phyloP scores from a whole-genome alignment of 169 alveolate species.

The Plasmodium gallinaceum region DNA sequence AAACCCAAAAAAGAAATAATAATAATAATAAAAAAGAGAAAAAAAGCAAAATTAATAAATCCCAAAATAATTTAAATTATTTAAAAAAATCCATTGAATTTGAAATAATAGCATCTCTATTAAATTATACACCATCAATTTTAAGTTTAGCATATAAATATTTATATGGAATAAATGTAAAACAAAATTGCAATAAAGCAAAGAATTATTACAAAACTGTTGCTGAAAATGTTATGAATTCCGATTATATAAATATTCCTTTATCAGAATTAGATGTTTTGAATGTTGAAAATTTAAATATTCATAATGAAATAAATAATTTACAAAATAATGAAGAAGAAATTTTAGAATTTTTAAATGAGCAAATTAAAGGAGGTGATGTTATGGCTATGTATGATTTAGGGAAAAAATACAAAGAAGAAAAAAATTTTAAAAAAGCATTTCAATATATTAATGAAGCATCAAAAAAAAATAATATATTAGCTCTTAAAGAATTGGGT shows the following conservation, averaged over 20 bases:
- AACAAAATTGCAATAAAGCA: slow-evolving; percentile 37
- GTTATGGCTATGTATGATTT: slow-evolving; percentile 76
- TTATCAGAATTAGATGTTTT: slow-evolving; percentile 53
- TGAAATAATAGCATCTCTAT: slow-evolving; percentile 24
- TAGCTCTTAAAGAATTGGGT: slow-evolving; percentile 65
- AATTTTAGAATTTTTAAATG: slow-evolving; percentile 60
- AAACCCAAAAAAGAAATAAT: neutral
- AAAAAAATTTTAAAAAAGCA: slow-evolving; percentile 64
- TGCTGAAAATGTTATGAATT: slow-evolving; percentile 70
- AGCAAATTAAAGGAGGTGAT: slow-evolving; percentile 75
- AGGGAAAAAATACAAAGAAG: slow-evolving; percentile 76
- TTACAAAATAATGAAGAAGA: slow-evolving; percentile 75
- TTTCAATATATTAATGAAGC: slow-evolving; percentile 69
- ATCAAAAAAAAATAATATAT: slow-evolving; percentile 58
- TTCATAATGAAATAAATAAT: slow-evolving; percentile 69
- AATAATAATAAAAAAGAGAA: neutral
- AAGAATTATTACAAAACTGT: slow-evolving; percentile 42
- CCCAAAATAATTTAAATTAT: neutral
- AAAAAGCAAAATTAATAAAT: neutral
- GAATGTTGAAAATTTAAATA: slow-evolving; percentile 46
- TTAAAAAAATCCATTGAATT: slow-evolving; percentile 34
- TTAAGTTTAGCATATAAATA: slow-evolving; percentile 55
- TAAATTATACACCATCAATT: slow-evolving; percentile 58
- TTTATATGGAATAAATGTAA: slow-evolving; percentile 52
- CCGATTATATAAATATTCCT: slow-evolving; percentile 70